Conservation (phyloP, 2,329 filamentous ascomycete species). For the Exophiala bonariae region DNA sequence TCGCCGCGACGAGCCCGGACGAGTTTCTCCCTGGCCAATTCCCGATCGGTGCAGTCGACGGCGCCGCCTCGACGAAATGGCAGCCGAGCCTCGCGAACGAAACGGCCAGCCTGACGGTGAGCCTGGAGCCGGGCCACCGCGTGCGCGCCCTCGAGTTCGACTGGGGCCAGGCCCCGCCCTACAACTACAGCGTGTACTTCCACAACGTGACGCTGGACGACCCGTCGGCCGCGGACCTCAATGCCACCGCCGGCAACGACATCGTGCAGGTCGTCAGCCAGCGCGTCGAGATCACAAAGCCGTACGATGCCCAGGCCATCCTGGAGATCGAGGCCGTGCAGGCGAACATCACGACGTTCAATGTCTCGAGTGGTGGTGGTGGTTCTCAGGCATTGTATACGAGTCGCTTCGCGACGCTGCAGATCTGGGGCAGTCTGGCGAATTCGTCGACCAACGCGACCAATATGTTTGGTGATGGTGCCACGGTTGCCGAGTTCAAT, state of each 20-base stretch:
- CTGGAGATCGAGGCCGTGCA: slow-evolving; percentile 37
- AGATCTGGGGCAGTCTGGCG: slow-evolving; percentile 38
- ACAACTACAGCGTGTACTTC: slow-evolving; percentile 55
- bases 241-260: slow-evolving; percentile 9
- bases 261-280: slow-evolving; percentile 27
- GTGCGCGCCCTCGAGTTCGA: slow-evolving; percentile 56
- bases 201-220: slow-evolving; percentile 44
- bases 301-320: slow-evolving; percentile 38
- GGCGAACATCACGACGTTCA: slow-evolving; percentile 40
- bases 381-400: slow-evolving; percentile 33
- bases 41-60: slow-evolving; percentile 66
- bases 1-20: slow-evolving; percentile 49
- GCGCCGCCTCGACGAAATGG: slow-evolving; percentile 66
- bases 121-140: slow-evolving; percentile 40
- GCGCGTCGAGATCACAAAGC: slow-evolving; percentile 38
- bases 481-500: slow-evolving; percentile 50
- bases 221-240: slow-evolving; percentile 24
- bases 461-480: slow-evolving; percentile 40
- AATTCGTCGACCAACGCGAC: slow-evolving; percentile 40
- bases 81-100: slow-evolving; percentile 56
- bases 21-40: slow-evolving; percentile 65
- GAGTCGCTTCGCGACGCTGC: slow-evolving; percentile 43
- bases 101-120: slow-evolving; percentile 57
- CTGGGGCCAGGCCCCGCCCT: slow-evolving; percentile 59
- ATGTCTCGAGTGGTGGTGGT: slow-evolving; percentile 4